Conservation (phyloP, 164 flowering plant genomes). For the Vitis rotundifolia region DNA sequence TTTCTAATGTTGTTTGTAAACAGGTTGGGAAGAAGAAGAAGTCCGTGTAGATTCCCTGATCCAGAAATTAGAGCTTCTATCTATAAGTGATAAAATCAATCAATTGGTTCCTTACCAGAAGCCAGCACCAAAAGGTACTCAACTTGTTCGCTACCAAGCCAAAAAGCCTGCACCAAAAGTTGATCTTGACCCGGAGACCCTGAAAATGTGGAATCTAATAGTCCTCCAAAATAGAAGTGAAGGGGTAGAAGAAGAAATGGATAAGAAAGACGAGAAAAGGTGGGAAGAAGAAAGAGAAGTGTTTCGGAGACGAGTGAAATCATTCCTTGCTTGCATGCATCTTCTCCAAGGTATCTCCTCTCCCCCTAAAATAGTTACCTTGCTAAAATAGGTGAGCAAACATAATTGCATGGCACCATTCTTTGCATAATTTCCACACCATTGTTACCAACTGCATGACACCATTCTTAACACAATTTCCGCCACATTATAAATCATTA, state of each 20-base stretch:
- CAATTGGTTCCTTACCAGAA: conserved; percentile 10
- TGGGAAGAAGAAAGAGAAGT: conserved; percentile 48
- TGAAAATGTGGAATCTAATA: conserved; percentile 24
- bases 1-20: no score
- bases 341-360: conserved; percentile 54
- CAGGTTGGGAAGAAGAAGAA: no score
- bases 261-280: conserved; percentile 33
- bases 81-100: neutral
- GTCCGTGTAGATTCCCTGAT: neutral
- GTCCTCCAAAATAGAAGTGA: conserved; percentile 16
- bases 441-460: no score
- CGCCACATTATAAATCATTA: no score
- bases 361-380: no score
- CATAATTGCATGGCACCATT: no score
- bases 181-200: conserved; percentile 24
- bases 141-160: neutral
- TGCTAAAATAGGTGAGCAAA: neutral
- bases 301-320: conserved; percentile 39
- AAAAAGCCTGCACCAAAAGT: conserved; percentile 8
- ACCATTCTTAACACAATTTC: no score
- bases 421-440: no score
- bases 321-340: conserved; percentile 65
- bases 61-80: neutral
- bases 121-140: conserved; percentile 1
- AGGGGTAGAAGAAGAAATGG: conserved; percentile 16